Conservation (phyloP, 805 yeast species). For the Kluyveromyces wickerhamii region DNA sequence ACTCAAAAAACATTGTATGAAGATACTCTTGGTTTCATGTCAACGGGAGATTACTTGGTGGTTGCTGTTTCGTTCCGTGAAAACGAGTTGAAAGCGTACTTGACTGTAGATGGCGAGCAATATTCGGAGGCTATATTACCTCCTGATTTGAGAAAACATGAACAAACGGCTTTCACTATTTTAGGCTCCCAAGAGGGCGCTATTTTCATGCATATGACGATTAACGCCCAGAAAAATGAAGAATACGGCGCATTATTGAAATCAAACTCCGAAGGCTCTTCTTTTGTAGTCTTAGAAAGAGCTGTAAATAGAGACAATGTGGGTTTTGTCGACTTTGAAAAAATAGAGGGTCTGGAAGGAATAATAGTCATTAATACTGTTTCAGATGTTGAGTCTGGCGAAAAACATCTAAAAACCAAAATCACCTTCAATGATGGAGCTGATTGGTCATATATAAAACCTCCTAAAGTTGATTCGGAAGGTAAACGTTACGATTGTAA, state of each 20-base stretch:
- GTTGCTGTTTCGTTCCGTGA: constrained; percentile 55
- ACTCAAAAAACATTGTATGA: constrained; percentile 38
- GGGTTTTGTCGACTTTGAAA: constrained; percentile 88
- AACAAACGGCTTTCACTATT: constrained; percentile 69
- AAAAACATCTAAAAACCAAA: constrained; percentile 45
- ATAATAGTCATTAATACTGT: constrained; percentile 69
- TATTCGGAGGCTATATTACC: constrained; percentile 84
- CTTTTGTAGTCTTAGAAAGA: constrained; percentile 59
- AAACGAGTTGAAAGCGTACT: constrained; percentile 53
- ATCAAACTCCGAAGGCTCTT: constrained; percentile 87
- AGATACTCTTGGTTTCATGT: constrained; percentile 63
- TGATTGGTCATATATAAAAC: constrained; percentile 63
- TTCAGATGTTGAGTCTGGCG: constrained; percentile 29
- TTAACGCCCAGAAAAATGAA: constrained; percentile 37
- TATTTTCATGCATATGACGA: constrained; percentile 77
- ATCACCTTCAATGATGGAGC: constrained; percentile 91
- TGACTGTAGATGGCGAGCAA: constrained; percentile 66
- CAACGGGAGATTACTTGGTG: constrained; percentile 61
- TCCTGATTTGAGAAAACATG: constrained; percentile 44
- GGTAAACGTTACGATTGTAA: constrained; percentile 51
- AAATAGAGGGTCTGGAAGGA: constrained; percentile 78
- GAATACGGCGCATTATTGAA: constrained; percentile 79
- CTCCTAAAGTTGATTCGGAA: constrained; percentile 59
- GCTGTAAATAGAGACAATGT: constrained; percentile 62
- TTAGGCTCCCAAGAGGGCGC: constrained; percentile 66